phyloP scores from a whole-genome alignment of 2,329 filamentous ascomycete species.

The Colletotrichum sp. region DNA sequence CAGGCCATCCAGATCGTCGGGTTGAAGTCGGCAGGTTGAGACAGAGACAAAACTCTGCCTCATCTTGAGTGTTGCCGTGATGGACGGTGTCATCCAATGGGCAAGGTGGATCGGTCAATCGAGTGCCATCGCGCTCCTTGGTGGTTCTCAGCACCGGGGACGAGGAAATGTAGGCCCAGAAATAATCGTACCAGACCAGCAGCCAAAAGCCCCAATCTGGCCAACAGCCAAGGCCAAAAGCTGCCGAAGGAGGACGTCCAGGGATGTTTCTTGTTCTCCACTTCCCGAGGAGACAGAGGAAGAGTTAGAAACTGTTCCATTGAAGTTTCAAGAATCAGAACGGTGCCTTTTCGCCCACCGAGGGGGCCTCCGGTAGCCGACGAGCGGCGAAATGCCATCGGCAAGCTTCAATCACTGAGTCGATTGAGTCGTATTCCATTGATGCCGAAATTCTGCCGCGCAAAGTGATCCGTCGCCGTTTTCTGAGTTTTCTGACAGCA shows the following conservation, averaged over 20 bases:
- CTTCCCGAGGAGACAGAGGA: conserved; percentile 9
- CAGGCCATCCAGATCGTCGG: conserved; percentile 8
- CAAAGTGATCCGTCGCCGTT: background rate
- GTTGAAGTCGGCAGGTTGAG: background rate
- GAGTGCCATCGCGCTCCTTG: background rate
- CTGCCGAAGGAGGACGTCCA: conserved; percentile 2
- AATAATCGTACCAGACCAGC: conserved; percentile 11
- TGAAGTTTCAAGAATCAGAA: conserved; percentile 19
- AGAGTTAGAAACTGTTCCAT: conserved; percentile 20
- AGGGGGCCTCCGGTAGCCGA: background rate
- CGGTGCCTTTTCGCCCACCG: background rate
- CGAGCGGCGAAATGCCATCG: background rate
- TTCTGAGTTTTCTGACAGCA: background rate
- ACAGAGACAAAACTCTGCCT: background rate
- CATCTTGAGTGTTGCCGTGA: background rate
- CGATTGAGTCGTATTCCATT: background rate
- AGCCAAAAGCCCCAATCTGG: background rate
- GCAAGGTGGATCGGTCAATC: background rate
- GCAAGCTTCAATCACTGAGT: conserved; percentile 10
- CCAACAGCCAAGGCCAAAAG: conserved; percentile 4
- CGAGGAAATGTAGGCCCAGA: conserved; percentile 3
- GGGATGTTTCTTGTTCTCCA: conserved; percentile 10
- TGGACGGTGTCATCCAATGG: background rate
- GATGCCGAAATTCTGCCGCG: conserved; percentile 3
- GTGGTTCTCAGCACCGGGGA: background rate